Evolutionary conservation across 2,329 filamentous ascomycete species (phyloP).

Genomic region (Aaosphaeria arxii): DNA sequence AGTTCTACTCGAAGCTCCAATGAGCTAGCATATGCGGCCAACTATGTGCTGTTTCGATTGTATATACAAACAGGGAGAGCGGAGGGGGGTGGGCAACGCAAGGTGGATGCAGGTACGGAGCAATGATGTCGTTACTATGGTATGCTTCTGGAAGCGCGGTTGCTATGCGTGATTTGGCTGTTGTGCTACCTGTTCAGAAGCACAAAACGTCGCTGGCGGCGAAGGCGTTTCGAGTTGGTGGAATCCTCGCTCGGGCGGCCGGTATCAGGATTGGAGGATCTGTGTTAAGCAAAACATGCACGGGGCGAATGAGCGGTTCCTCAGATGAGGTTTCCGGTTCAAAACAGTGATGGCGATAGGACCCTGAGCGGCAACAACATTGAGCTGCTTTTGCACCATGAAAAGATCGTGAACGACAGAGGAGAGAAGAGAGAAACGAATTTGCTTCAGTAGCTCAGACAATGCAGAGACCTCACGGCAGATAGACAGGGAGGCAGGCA

Average conservation of each 20-base stretch:
- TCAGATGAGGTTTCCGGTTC: not conserved
- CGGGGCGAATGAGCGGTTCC: slow-evolving; percentile 6
- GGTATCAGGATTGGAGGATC: not conserved
- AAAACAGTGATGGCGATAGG: not conserved
- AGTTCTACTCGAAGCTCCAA: slow-evolving; percentile 1
- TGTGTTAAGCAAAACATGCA: slow-evolving; percentile 8
- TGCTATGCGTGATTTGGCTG: slow-evolving; percentile 1
- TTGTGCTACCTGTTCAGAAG: slow-evolving; percentile 7
- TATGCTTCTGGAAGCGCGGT: slow-evolving; percentile 4
- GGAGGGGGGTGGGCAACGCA: not conserved
- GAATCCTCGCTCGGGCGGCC: slow-evolving; percentile 3
- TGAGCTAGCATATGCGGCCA: slow-evolving; percentile 3
- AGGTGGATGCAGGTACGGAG: too few relatives aligned
- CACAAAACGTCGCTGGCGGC: slow-evolving; percentile 14
- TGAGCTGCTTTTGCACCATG: too few relatives aligned
- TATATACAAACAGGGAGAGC: not conserved
- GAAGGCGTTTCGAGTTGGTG: slow-evolving; percentile 19
- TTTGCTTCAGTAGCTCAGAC: too few relatives aligned
- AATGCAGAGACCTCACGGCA: too few relatives aligned
- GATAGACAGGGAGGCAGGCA: not conserved
- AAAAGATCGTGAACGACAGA: too few relatives aligned
- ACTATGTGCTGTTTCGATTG: not conserved
- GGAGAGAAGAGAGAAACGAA: too few relatives aligned
- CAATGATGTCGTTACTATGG: slow-evolving; percentile 8
- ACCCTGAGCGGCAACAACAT: not conserved